Base-by-base conservation (phyloP, 768 basidiomycete species). In the Amylocystis lapponica region DNA sequence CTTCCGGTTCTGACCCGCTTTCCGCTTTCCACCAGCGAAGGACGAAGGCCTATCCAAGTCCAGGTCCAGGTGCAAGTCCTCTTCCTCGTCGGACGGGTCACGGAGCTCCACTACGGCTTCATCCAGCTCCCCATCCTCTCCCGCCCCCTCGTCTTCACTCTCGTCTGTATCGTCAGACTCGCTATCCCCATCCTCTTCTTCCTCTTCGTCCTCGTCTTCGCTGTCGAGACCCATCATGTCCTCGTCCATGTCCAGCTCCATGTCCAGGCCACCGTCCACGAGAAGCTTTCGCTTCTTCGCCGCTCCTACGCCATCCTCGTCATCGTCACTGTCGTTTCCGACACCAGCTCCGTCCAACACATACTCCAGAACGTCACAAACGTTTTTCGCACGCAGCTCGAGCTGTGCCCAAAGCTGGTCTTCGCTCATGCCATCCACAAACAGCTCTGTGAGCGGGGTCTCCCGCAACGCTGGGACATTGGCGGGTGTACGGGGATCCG, bases 361-460 rank as follows among this genome's bases (percentile, higher is more conserved):
- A 43, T 70, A 69, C 36, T 86, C 75, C 31, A 95, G 65, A 38
- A 85, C 74, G 31, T 76, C 74, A 48, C 83, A 86, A 19, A 97
- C 67, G 34, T 73, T 75, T 48, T 79, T 75, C 13, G 82, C 70
- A 33, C 89, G 71, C 41, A 99, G 68, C 57, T 98, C 95, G 42
- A 98, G 62, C 66, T 99, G 95, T 30, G 83, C 83, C 95, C 95
- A 99, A 21, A 97, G 69, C 61, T 95, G 93, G 44, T 89, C 87
- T 19, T 78, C 74, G 52, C 81, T 84, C 78, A 96, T 83, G 14
- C 75, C 83, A 17, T 90, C 79, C 11, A 82, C 69, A 46, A 81
- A 86, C 16, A 99, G 74, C 27, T 76, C 76, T 6, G 78, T 68
- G 3, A 97, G 62, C 5, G 93, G 93, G 1, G 95, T 96, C 20